Evolutionary conservation across 345 rosid species (phyloP).

Genomic region (Eucalyptus sideroxylon): DNA sequence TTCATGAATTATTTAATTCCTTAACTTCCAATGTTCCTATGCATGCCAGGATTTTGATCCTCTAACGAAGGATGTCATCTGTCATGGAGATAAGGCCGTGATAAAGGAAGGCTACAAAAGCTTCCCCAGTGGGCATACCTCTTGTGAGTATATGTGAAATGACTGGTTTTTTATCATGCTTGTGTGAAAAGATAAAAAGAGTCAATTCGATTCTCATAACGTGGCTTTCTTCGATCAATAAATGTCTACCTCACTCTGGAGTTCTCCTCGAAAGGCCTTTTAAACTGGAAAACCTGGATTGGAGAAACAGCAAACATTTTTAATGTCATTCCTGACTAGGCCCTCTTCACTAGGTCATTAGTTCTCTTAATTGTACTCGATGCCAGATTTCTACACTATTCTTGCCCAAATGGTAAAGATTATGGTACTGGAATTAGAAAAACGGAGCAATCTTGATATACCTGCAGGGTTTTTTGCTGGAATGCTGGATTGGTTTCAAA

Average conservation of each 20-base stretch:
- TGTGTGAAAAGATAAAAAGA: not conserved
- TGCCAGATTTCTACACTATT: not conserved
- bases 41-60: slow-evolving; percentile 25
- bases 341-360: not conserved
- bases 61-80: slow-evolving; percentile 23
- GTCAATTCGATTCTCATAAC: not conserved
- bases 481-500: not conserved
- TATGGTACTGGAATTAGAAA: not conserved
- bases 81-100: slow-evolving; percentile 24
- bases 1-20: not conserved
- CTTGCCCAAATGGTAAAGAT: not conserved
- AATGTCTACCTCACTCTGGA: not conserved
- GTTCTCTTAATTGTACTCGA: not conserved
- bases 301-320: not conserved
- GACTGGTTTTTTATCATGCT: not conserved
- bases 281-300: not conserved
- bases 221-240: not conserved
- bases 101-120: slow-evolving; percentile 71
- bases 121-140: slow-evolving; percentile 64
- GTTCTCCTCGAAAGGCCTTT: not conserved
- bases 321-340: not conserved
- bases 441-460: not conserved
- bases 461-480: not conserved
- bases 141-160: slow-evolving; percentile 14
- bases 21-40: not conserved